Evolutionary conservation across 768 basidiomycete species (phyloP), one percentile per base, ranked within the genome.

Genomic region (Pleurotus tuoliensis): DNA sequence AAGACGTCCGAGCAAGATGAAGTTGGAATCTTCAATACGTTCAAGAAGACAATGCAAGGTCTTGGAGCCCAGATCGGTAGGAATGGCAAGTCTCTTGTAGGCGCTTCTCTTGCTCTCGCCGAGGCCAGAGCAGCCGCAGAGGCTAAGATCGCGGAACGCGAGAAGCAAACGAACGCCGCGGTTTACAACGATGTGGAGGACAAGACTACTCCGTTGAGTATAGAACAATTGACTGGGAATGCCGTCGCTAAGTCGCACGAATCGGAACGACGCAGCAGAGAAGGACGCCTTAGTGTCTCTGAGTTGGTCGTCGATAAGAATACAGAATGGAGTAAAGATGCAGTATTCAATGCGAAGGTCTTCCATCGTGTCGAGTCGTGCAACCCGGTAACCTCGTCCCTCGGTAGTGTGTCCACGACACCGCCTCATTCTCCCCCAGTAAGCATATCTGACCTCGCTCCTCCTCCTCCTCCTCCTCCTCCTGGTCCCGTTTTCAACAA

Each of bases 11-110:
- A 20, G 13, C 13, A 11, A 15, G 41, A 15, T 9, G 54, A 81
- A 27, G 77, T 76, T 25, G 86, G 79, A 18, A 79, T 87, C 60
- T 76, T 92, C 43, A 81, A 82, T 62, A 73, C 79, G 15, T 75
- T 92, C 49, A 92, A 88, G 72, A 84, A 81, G 64, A 89, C 84
- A 1, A 82, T 91, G 0, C 84, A 88, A 66, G 86, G 78, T 13
- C 73, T 87, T 25, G 86, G 86, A 15, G 75, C 82, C 15, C 81
- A 80, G 3, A 64, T 76, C 45, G 79, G 79, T 27, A 89, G 83
- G 64, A 78, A 79, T 50, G 78, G 80, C 52, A 89, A 84, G 63
- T 87, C 88, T 38, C 65, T 87, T 7, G 85, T 86, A 49, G 79
- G 79, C 9, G 72, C 70, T 43, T 79, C 80, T 18, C 81, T 79